Evolutionary conservation across 768 basidiomycete species (phyloP).

Genomic region (Leccinum barrowsii): DNA sequence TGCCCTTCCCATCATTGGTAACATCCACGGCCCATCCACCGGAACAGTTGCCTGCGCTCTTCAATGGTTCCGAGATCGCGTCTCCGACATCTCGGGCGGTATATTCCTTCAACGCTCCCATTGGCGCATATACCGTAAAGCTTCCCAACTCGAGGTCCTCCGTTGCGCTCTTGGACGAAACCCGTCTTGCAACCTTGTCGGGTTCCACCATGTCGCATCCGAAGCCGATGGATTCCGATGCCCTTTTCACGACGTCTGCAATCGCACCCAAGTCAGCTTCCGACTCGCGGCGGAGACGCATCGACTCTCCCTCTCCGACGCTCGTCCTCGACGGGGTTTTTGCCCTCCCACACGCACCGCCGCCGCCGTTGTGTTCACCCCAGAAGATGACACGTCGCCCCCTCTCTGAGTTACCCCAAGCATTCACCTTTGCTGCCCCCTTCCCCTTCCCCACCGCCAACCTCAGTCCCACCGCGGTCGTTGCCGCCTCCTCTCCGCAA

Average conservation of each 20-base stretch:
- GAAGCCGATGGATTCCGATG: not conserved
- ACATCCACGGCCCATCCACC: not conserved
- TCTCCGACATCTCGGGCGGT: constrained; percentile 1
- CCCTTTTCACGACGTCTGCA: not conserved
- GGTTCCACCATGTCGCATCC: not conserved
- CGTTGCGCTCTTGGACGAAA: not conserved
- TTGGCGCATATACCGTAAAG: constrained; percentile 13
- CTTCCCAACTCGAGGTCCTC: constrained; percentile 6
- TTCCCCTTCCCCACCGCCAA: not conserved
- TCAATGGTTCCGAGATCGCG: not conserved
- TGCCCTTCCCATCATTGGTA: not conserved
- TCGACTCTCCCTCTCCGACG: constrained; percentile 12
- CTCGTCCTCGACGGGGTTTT: constrained; percentile 22
- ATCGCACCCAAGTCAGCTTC: not conserved
- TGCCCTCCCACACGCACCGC: constrained; percentile 5
- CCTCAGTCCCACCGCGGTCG: not conserved
- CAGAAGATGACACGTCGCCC: not conserved
- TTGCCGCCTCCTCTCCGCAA: too few relatives aligned
- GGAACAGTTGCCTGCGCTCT: not conserved
- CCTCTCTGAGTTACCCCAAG: not conserved
- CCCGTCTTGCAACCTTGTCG: not conserved
- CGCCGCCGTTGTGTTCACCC: not conserved
- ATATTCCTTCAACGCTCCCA: constrained; percentile 4
- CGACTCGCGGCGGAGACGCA: not conserved
- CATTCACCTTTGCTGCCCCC: not conserved